phyloP scores from a whole-genome alignment of 2,329 filamentous ascomycete species.

The Diaporthe sp. region DNA sequence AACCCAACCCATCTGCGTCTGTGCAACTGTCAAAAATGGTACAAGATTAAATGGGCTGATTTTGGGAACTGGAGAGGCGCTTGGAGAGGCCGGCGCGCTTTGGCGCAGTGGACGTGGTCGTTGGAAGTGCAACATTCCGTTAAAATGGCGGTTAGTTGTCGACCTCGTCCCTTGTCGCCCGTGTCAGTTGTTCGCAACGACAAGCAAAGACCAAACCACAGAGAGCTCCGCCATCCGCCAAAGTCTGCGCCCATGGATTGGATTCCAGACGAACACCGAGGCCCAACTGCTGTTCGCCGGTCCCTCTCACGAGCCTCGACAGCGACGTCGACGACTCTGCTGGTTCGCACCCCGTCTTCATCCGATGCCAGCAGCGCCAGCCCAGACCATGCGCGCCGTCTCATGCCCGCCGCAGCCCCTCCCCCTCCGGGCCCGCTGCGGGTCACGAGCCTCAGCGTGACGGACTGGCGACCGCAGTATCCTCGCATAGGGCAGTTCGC shows the following conservation, averaged over 20 bases:
- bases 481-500: constrained; percentile 8
- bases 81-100: too few species aligned
- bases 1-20: not conserved
- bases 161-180: too few species aligned
- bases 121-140: too few species aligned
- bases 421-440: not conserved
- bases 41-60: too few species aligned
- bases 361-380: not conserved
- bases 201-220: too few species aligned
- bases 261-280: too few species aligned
- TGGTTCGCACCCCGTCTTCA: not conserved
- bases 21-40: too few species aligned
- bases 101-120: too few species aligned
- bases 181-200: too few species aligned
- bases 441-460: not conserved
- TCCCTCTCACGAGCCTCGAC: not conserved
- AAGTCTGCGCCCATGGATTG: not conserved
- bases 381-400: not conserved
- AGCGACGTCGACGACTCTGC: not conserved
- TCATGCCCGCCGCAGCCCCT: not conserved
- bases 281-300: not conserved
- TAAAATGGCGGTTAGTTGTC: too few species aligned
- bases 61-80: too few species aligned
- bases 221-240: not conserved
- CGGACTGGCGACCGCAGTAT: not conserved